phyloP scores from a whole-genome alignment of 177 flowering plant genomes.

The Vitis hybrid region DNA sequence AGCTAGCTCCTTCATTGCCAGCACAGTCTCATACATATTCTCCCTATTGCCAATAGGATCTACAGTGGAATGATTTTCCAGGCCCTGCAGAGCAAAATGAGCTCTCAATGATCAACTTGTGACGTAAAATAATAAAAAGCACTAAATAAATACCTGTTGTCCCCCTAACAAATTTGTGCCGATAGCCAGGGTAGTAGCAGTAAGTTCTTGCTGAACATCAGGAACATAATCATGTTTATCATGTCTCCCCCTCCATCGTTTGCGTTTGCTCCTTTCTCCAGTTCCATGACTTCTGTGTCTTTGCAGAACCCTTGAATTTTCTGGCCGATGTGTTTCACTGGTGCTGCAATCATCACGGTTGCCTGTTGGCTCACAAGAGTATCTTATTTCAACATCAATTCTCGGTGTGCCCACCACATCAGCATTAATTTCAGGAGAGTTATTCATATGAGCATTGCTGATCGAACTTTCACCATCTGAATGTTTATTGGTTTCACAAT shows the following conservation, averaged over 20 bases:
- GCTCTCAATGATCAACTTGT: conserved; percentile 1
- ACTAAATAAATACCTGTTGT: conserved; percentile 30
- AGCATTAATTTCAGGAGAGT: conserved; percentile 34
- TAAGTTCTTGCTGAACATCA: conserved; percentile 32
- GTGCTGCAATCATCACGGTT: conserved; percentile 82
- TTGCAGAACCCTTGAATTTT: conserved; percentile 31
- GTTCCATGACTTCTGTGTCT: conserved; percentile 48
- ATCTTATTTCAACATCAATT: conserved; percentile 54
- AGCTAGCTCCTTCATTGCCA: conserved; percentile 78
- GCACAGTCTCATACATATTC: conserved; percentile 67
- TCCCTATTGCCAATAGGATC: conserved; percentile 27
- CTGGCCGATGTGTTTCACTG: conserved; percentile 48
- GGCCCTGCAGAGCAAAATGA: conserved; percentile 35
- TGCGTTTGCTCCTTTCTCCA: conserved; percentile 71
- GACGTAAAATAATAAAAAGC: not conserved
- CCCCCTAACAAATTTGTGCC: conserved; percentile 22
- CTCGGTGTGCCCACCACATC: conserved; percentile 33
- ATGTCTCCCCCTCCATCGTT: conserved; percentile 90
- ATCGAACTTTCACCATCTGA: conserved; percentile 58
- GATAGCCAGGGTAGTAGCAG: conserved; percentile 8
- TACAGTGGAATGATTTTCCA: conserved; percentile 19
- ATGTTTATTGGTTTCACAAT: conserved; percentile 32
- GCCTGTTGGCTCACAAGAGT: conserved; percentile 40
- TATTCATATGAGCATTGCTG: conserved; percentile 26
- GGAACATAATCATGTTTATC: conserved; percentile 36